These are phyloP conservation scores for Exophiala aquamarina DNA, from an alignment of 2,329 filamentous ascomycete genomes.

Conservation along the genomic window DNA sequence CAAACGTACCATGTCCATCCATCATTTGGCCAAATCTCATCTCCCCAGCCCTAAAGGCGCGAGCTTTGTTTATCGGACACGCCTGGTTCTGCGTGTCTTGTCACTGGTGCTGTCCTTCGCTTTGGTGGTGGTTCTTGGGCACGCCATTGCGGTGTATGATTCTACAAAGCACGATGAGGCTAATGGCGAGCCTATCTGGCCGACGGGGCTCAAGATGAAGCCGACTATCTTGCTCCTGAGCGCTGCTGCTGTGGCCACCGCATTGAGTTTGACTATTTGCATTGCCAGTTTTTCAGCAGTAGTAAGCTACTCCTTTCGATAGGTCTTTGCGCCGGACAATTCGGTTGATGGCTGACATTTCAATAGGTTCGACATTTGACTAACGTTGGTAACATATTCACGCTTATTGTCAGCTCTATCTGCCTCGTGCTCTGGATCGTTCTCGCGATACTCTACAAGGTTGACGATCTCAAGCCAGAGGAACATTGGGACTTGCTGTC, in stretches of 20 bases:
- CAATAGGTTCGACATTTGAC: not conserved
- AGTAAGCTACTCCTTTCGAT: not conserved
- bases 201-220: not conserved
- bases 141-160: constrained; percentile 1
- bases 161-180: not conserved
- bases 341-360: not conserved
- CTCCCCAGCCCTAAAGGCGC: constrained; percentile 1
- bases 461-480: constrained; percentile 1
- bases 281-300: constrained; percentile 1
- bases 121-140: not conserved
- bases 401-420: constrained; percentile 1
- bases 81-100: not conserved
- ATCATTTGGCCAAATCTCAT: not conserved
- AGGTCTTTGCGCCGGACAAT: not conserved
- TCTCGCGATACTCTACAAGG: not conserved
- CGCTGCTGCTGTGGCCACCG: not conserved
- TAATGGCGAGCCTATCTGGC: not conserved
- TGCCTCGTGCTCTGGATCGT: constrained; percentile 1
- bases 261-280: not conserved
- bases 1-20: constrained; percentile 3
- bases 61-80: not conserved
- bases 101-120: constrained; percentile 1
- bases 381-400: constrained; percentile 3
- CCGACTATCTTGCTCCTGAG: not conserved
- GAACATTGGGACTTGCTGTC: constrained; percentile 3